Base-by-base conservation (phyloP, 306 rosid genomes). In the Vigna unguiculata region DNA sequence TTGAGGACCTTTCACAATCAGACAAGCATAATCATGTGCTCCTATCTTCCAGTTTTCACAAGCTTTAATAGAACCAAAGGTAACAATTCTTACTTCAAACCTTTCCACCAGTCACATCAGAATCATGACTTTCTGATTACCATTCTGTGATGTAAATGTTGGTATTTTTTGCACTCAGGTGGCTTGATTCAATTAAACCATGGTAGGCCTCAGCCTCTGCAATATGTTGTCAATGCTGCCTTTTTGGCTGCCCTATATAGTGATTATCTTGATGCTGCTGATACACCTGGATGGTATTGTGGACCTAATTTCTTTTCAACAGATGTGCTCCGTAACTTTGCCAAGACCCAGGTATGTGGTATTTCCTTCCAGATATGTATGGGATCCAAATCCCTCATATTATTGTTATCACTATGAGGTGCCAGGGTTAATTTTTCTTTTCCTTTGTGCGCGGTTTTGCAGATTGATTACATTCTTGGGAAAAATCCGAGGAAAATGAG, bases 251-350 rank as follows among this genome's bases (percentile, higher is more conserved):
- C 98, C 61, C 78, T 94, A 75, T 94, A 83, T 77, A 91, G 97
- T 81, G 98, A 94, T 81, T 94, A 94, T 82, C 96, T 94, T 57
- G 98, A 94, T 17, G 98, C 98, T 48, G 96, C 98, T 28, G 97
- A 94, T 84, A 94, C 97, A 15, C 98, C 98, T 72, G 98, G 98
- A 46, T 94, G 98, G 98, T 90, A 94, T 76, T 94, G 98, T 85
- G 98, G 98, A 81, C 97, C 98, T 74, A 88, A 90, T 80, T 94
- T 94, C 88, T 94, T 82, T 81, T 90, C 97, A 74, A 91, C 91
- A 3, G 91, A 89, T 10, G 87, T 87, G 25, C 87, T 94, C 80
- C 98, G 98, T 9, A 85, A 91, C 17, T 94, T 94, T 76, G 96
- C 98, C 14, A 86, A 81, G 81, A 90, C 93, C 19, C 98, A 94